Conservation (phyloP, 768 basidiomycete species). For the Leucosporidium scottii region DNA sequence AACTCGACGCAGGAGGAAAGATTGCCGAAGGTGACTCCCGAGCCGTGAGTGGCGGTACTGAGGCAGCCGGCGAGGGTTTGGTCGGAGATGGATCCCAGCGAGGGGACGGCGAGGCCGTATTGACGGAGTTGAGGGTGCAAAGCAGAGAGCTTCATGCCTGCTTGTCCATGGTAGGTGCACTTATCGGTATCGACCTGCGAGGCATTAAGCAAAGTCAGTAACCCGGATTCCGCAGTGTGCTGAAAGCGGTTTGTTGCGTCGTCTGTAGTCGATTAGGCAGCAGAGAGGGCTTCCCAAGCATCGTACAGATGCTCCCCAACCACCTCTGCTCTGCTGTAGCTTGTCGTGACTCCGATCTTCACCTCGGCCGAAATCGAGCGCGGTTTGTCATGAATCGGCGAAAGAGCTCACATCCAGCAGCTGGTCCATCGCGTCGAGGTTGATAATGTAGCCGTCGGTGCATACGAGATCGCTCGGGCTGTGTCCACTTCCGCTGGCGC, state of each 20-base stretch:
- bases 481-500: constrained; percentile 84
- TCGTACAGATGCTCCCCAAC: background rate
- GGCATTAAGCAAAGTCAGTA: background rate
- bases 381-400: background rate
- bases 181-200: constrained; percentile 63
- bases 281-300: background rate
- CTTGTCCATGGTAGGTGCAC: constrained; percentile 61
- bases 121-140: constrained; percentile 29
- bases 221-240: no score
- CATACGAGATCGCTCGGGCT: constrained; percentile 90
- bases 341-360: background rate
- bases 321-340: background rate
- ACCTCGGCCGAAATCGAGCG: no score
- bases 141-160: constrained; percentile 51
- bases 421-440: constrained; percentile 63
- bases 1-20: constrained; percentile 73
- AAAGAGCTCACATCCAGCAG: constrained; percentile 62
- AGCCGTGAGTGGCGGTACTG: constrained; percentile 91
- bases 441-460: constrained; percentile 62
- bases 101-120: constrained; percentile 74
- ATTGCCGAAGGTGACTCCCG: constrained; percentile 69
- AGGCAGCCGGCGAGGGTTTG: constrained; percentile 88
- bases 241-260: no score
- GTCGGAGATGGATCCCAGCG: constrained; percentile 92
- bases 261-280: no score